A percentile compares a stretch with the other conserved stretches of the same genome.
phyloP scores from a whole-genome alignment of 192 early-diverging fungal genomes.

The Oehlia diaphana region DNA sequence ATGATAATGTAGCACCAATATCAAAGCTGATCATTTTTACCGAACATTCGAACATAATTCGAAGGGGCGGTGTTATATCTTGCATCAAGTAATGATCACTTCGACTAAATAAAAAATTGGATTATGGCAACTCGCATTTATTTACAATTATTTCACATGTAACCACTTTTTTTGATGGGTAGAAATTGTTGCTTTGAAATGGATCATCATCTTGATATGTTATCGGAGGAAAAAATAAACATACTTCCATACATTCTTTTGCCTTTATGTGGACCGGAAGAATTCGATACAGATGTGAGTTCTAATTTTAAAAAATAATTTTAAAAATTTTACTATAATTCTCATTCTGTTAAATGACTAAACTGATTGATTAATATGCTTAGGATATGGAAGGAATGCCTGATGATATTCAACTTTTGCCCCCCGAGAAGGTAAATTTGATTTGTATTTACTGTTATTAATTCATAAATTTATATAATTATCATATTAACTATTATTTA shows the following conservation, averaged over 20 bases:
- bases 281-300: conserved; percentile 82
- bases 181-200: conserved; percentile 83
- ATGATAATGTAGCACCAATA: conserved; percentile 71
- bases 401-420: conserved; percentile 87
- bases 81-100: conserved; percentile 74
- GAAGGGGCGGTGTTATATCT: conserved; percentile 86
- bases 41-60: conserved; percentile 79
- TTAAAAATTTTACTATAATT: not conserved
- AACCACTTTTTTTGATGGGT: not conserved
- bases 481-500: not conserved
- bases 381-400: conserved; percentile 92
- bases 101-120: not conserved
- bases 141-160: not conserved
- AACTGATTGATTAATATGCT: not conserved
- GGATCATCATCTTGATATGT: conserved; percentile 62
- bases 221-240: conserved; percentile 74
- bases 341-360: too few species aligned
- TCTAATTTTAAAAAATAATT: not conserved
- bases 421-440: conserved; percentile 61
- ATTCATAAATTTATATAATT: not conserved
- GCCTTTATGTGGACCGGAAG: conserved; percentile 89
- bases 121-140: not conserved
- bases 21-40: conserved; percentile 85
- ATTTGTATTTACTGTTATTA: not conserved
- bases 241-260: conserved; percentile 85